Conservation (phyloP, 2,329 filamentous ascomycete genomes). For the Magnaporthales sp. region DNA sequence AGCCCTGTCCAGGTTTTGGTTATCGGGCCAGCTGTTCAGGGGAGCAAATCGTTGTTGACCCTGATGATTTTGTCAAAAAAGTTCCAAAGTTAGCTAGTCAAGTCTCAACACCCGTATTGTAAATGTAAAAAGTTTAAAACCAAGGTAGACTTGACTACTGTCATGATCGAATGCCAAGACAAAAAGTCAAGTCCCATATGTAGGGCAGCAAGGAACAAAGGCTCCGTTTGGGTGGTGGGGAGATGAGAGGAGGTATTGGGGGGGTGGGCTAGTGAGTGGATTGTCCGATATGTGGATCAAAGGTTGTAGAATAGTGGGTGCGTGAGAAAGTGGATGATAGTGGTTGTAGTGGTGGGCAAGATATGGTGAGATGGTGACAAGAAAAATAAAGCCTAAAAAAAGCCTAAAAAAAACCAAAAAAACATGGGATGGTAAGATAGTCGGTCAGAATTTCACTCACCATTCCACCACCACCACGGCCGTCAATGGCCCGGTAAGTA, state of each 20-base stretch:
- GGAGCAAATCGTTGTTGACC: slow-evolving; percentile 70
- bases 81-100: neutral
- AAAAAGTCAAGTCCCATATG: neutral
- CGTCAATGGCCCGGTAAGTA: slow-evolving; percentile 63
- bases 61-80: slow-evolving; percentile 18
- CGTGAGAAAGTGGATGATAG: neutral
- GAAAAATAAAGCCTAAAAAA: too few species aligned
- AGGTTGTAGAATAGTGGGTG: neutral
- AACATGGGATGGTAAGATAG: neutral
- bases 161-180: neutral
- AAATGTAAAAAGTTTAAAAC: too few species aligned
- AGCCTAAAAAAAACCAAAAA: too few species aligned
- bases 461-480: slow-evolving; percentile 57
- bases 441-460: slow-evolving; percentile 1
- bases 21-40: slow-evolving; percentile 71
- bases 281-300: neutral
- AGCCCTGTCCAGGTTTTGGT: slow-evolving; percentile 66
- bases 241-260: neutral
- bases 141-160: too few species aligned
- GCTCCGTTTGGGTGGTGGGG: neutral
- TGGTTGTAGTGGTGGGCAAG: neutral
- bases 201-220: neutral
- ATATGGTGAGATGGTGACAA: neutral
- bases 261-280: neutral
- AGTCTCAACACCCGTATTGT: neutral